A percentile compares a stretch with the other conserved stretches of the same genome.
Evolutionary conservation across 495 filamentous ascomycete genomes (phyloP).

Genomic region (Cercophora newfieldiana): DNA sequence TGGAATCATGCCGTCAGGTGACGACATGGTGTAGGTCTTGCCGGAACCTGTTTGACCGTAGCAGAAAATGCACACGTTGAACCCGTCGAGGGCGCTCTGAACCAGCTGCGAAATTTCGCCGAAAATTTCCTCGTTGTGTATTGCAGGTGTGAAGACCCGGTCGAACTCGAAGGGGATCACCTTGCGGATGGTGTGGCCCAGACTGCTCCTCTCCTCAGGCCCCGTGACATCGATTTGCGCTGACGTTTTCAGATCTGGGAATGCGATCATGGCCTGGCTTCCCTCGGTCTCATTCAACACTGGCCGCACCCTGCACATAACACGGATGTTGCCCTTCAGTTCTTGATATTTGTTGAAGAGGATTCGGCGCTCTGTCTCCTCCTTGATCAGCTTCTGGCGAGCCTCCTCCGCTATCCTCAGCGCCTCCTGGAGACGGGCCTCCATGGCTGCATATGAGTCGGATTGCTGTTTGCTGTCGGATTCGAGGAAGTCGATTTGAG

Average conservation of each 20-base stretch:
- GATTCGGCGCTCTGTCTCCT: constrained; percentile 87
- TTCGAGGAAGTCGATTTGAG: constrained; percentile 83
- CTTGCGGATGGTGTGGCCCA: constrained; percentile 72
- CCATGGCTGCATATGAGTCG: constrained; percentile 72
- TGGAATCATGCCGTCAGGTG: constrained; percentile 92
- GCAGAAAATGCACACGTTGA: constrained; percentile 99
- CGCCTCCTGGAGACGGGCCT: constrained; percentile 75
- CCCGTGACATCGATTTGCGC: constrained; percentile 85
- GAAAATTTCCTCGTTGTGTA: constrained; percentile 84
- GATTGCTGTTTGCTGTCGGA: constrained; percentile 84
- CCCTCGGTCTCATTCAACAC: constrained; percentile 58
- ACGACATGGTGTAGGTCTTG: constrained; percentile 96
- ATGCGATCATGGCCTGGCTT: constrained; percentile 67
- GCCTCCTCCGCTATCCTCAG: constrained; percentile 64
- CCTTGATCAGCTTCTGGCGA: constrained; percentile 80
- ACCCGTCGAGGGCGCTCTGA: constrained; percentile 93
- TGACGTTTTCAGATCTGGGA: constrained; percentile 77
- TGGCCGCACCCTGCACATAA: constrained; percentile 96
- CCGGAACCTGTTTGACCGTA: constrained; percentile 97
- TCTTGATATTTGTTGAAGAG: constrained; percentile 98
- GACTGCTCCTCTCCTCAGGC: constrained; percentile 76
- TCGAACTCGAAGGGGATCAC: constrained; percentile 89
- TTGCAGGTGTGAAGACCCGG: constrained; percentile 78
- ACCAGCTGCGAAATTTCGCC: constrained; percentile 97
- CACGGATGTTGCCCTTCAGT: constrained; percentile 97